A percentile compares a stretch with the other conserved stretches of the same genome.
Evolutionary conservation across 192 early-diverging fungal genomes (phyloP).

Genomic region (Coemansia sp.): DNA sequence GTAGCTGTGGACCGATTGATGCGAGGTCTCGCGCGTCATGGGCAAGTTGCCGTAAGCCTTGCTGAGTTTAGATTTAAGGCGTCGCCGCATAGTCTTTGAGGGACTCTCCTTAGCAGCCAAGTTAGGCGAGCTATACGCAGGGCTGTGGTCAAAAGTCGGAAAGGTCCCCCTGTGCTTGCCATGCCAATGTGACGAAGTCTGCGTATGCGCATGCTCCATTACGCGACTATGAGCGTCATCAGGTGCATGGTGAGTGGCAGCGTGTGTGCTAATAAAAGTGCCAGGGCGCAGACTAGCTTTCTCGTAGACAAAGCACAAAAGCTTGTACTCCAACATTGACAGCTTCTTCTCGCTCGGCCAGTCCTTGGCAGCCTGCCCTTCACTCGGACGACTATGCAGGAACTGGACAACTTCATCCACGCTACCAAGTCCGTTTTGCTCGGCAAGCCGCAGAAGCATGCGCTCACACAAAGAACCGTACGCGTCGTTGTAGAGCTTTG

Average conservation of each 20-base stretch:
- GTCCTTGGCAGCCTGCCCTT: not conserved
- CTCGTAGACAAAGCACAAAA: slow-evolving; percentile 34
- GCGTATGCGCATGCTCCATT: not conserved
- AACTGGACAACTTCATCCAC: slow-evolving; percentile 22
- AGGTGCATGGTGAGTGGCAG: not conserved
- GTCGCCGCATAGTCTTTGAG: slow-evolving; percentile 8
- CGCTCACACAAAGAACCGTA: slow-evolving; percentile 44
- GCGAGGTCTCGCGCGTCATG: slow-evolving; percentile 9
- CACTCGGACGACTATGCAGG: slow-evolving; percentile 20
- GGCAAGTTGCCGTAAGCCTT: slow-evolving; percentile 17
- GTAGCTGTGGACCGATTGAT: slow-evolving; percentile 29
- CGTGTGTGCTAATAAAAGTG: not conserved
- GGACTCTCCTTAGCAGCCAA: not conserved
- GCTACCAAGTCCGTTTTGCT: slow-evolving; percentile 14
- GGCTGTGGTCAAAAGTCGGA: not conserved
- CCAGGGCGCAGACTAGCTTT: slow-evolving; percentile 6
- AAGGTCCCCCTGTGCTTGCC: not conserved
- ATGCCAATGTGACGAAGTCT: not conserved
- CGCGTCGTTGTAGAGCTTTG: slow-evolving; percentile 54
- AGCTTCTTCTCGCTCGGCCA: slow-evolving; percentile 32
- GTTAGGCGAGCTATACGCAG: slow-evolving; percentile 14
- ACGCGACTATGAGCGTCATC: not conserved
- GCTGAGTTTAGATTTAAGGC: slow-evolving; percentile 16
- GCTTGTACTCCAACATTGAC: slow-evolving; percentile 43
- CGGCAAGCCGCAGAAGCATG: slow-evolving; percentile 34